These are phyloP conservation scores for Cercospora sesami DNA, from an alignment of 2,329 filamentous ascomycete genomes.

Conservation along the genomic window DNA sequence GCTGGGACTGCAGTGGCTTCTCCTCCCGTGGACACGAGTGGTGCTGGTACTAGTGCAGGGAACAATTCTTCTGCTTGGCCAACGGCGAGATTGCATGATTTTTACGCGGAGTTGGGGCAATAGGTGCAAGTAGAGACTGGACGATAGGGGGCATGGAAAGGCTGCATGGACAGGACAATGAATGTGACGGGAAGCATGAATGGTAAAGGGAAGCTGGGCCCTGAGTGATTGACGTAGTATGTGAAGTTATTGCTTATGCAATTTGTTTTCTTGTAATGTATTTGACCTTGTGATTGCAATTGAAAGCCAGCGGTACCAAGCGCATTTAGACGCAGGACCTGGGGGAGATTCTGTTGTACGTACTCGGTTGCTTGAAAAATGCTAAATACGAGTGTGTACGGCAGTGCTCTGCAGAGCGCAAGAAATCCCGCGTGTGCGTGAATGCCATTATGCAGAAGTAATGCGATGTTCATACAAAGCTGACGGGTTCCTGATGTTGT, in stretches of 20 bases:
- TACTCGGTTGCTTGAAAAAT: too few species aligned
- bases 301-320: too few species aligned
- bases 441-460: too few species aligned
- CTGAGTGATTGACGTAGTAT: not conserved
- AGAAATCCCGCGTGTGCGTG: too few species aligned
- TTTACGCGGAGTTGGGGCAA: constrained; percentile 24
- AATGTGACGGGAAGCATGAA: not conserved
- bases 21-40: not conserved
- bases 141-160: not conserved
- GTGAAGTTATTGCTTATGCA: not conserved
- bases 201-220: too few species aligned
- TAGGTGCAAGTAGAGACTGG: not conserved
- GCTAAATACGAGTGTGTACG: too few species aligned
- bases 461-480: too few species aligned
- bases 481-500: too few species aligned
- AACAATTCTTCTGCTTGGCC: not conserved
- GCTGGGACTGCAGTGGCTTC: not conserved
- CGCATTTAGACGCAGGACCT: too few species aligned
- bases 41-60: not conserved
- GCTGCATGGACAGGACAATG: not conserved
- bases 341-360: too few species aligned
- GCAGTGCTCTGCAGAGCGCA: too few species aligned
- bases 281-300: too few species aligned
- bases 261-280: not conserved
- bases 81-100: constrained; percentile 10